Base-by-base conservation (phyloP, 352 stramenopile species). In the Thraustotheca clavata region DNA sequence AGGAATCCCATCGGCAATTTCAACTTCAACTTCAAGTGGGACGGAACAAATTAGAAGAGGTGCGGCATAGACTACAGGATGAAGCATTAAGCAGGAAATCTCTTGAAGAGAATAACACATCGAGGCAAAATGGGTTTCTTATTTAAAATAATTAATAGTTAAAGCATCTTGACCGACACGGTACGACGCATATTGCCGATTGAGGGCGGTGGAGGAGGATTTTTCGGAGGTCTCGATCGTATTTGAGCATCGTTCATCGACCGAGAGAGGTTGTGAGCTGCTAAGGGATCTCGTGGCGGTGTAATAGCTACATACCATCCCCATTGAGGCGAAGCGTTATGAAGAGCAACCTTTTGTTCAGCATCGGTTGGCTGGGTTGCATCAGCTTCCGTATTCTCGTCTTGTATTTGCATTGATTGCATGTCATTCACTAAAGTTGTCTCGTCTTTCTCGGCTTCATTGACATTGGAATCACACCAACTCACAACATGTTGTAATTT, bases 241-340 rank as follows among this genome's bases (percentile, higher is more conserved):
- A 52, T 52, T 31, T 14, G 11, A 26, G 57, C 41, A 31, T 65
- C 57, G 22, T 40, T 54, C 12, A 65, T 48, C 18, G 57, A 40
- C 3, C 57, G 35, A 9, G 57, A 46, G 12, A 65, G 22, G 34
- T 20, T 62, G 27, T 26, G 35, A 24, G 35, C 35, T 20, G 12
- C 27, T 4, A 38, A 16, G 9, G 32, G 71, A 62, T 93, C 84
- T 47, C 88, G 78, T 18, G 85, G 85, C 8, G 85, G 85, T 47
- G 85, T 91, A 62, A 91, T 94, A 7, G 85, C 72, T 8, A 94
- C 85, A 43, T 94, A 94, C 83, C 82, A 94, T 1, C 85, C 85
- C 83, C 85, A 94, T 66, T 94, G 85, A 31, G 83, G 85, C 38
- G 80, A 90, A 68, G 88, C 80, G 8, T 75, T 79, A 52, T 87